A percentile compares a stretch with the other conserved stretches of the same genome.
These are phyloP conservation scores for Globisporangium spinosum DNA, from an alignment of 352 stramenopile species.

Conservation along the genomic window DNA sequence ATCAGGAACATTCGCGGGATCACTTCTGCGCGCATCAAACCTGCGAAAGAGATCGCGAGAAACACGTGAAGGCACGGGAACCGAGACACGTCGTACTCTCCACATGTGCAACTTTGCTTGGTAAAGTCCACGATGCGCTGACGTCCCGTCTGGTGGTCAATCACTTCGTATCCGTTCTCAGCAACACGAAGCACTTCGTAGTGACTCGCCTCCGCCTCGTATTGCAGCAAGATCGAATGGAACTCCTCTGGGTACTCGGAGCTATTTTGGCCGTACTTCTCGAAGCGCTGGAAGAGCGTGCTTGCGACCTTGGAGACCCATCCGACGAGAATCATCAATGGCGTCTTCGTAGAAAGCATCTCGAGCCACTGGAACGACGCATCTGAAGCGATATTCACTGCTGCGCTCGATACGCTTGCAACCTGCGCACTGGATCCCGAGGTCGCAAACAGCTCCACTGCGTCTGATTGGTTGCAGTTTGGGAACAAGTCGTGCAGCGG, in stretches of 20 bases:
- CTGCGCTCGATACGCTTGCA: not conserved
- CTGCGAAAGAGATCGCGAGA: conserved; percentile 57
- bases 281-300: conserved; percentile 68
- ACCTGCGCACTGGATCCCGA: not conserved
- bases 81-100: conserved; percentile 65
- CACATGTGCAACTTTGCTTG: conserved; percentile 72
- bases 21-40: conserved; percentile 59
- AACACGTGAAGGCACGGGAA: conserved; percentile 83
- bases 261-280: conserved; percentile 67
- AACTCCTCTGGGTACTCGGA: conserved; percentile 78
- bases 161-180: conserved; percentile 74
- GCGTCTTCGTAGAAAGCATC: conserved; percentile 53
- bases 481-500: conserved; percentile 45
- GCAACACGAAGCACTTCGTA: conserved; percentile 67
- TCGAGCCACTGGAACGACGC: conserved; percentile 65
- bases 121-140: conserved; percentile 73
- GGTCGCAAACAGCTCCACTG: conserved; percentile 53
- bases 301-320: conserved; percentile 80
- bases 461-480: conserved; percentile 49
- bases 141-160: conserved; percentile 56
- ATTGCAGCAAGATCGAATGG: conserved; percentile 55
- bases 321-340: conserved; percentile 74
- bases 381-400: conserved; percentile 21
- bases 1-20: conserved; percentile 82
- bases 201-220: conserved; percentile 51